Percentiles rank a stretch among this genome's conserved stretches.
phyloP scores from a whole-genome alignment of 768 basidiomycete species.

The Tylopilus rubrobrunneus region DNA sequence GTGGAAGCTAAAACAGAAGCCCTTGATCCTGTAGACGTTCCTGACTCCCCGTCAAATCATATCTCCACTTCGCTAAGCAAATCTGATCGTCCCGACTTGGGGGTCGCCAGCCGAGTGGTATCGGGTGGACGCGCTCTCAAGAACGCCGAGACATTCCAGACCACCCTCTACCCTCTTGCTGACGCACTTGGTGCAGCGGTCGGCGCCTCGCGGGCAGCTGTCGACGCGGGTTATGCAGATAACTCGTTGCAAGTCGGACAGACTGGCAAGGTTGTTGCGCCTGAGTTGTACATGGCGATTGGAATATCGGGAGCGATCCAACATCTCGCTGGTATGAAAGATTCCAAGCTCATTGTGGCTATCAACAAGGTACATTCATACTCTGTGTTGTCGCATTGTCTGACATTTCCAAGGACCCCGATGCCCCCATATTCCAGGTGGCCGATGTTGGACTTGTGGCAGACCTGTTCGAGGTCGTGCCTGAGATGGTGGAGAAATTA shows the following conservation, averaged over 20 bases:
- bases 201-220: slow-evolving; percentile 96
- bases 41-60: slow-evolving; percentile 52
- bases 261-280: slow-evolving; percentile 97
- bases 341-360: slow-evolving; percentile 96
- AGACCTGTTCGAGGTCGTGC: slow-evolving; percentile 89
- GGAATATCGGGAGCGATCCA: slow-evolving; percentile 99
- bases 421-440: slow-evolving; percentile 98
- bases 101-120: slow-evolving; percentile 81
- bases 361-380: slow-evolving; percentile 76
- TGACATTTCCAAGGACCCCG: slow-evolving; percentile 67
- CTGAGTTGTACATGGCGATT: slow-evolving; percentile 92
- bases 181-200: slow-evolving; percentile 93
- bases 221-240: slow-evolving; percentile 97
- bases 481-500: slow-evolving; percentile 85
- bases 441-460: slow-evolving; percentile 94
- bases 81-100: slow-evolving; percentile 91
- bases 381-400: neutral
- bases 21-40: slow-evolving; percentile 60
- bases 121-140: slow-evolving; percentile 96
- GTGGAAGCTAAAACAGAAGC: slow-evolving; percentile 56
- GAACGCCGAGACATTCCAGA: slow-evolving; percentile 88
- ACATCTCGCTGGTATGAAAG: slow-evolving; percentile 99
- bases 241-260: slow-evolving; percentile 99
- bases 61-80: slow-evolving; percentile 75
- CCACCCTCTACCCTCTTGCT: slow-evolving; percentile 84